These are phyloP conservation scores for Rugosomyces carneus DNA, from an alignment of 1,284 basidiomycete genomes.

Conservation along the genomic window DNA sequence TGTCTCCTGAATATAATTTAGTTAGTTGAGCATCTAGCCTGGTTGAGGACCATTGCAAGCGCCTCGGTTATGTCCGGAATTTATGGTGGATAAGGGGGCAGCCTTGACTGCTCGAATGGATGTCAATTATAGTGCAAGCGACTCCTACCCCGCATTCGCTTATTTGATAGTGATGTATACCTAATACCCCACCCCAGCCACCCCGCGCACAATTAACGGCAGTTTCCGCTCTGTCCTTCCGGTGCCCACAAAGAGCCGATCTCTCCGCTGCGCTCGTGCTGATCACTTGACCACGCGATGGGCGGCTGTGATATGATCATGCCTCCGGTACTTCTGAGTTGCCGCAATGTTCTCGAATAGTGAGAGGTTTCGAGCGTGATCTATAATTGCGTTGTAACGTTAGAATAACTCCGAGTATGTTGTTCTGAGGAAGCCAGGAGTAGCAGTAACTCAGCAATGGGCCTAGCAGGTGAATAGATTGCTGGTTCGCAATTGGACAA, in stretches of 20 bases:
- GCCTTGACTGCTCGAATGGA: not conserved
- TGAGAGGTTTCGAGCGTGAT: not conserved
- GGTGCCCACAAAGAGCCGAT: not conserved
- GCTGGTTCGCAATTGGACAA: not conserved
- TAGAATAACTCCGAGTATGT: not conserved
- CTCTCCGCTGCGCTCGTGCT: not conserved
- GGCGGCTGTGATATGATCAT: not conserved
- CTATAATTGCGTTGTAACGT: not conserved
- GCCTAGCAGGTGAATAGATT: no score
- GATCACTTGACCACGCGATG: not conserved
- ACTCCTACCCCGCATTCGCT: constrained; percentile 10
- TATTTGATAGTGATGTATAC: not conserved
- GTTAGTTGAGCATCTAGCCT: not conserved
- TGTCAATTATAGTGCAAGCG: not conserved
- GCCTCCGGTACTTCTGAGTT: not conserved
- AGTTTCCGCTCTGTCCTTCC: not conserved
- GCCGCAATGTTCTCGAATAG: not conserved
- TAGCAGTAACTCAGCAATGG: not conserved
- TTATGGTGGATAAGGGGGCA: constrained; percentile 2
- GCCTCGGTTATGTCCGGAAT: constrained; percentile 2
- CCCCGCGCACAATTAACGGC: not conserved
- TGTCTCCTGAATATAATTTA: not conserved
- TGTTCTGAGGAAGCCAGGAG: not conserved
- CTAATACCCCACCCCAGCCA: constrained; percentile 5
- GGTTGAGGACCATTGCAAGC: not conserved